These are phyloP conservation scores for Ceratocystis harringtonii DNA, from an alignment of 2,329 filamentous ascomycete species.

Conservation along the genomic window DNA sequence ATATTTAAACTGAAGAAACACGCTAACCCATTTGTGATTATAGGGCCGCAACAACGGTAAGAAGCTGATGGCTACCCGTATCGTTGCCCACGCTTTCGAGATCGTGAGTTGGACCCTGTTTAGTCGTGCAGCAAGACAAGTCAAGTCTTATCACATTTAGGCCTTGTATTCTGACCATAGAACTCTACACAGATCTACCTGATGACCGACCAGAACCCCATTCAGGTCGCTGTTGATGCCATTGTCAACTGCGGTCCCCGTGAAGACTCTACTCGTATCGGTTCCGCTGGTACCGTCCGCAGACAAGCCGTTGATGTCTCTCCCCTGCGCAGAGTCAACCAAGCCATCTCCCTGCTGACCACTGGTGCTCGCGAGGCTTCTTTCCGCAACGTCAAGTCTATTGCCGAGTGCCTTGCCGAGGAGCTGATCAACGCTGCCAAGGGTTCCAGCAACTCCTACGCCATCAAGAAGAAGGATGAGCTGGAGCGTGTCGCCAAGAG, in stretches of 20 bases:
- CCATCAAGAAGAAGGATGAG: constrained; percentile 99
- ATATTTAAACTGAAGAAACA: too few species aligned
- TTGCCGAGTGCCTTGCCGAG: constrained; percentile 98
- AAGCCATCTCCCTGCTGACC: constrained; percentile 97
- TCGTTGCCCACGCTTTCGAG: constrained; percentile 97
- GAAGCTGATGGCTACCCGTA: constrained; percentile 99
- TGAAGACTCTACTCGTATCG: constrained; percentile 99
- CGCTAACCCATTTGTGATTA: constrained; percentile 62
- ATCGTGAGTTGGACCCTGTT: constrained; percentile 55
- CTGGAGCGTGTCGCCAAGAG: constrained; percentile 99
- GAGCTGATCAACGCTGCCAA: constrained; percentile 99
- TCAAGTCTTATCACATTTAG: too few species aligned
- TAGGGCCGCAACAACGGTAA: constrained; percentile 99
- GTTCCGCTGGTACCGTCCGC: constrained; percentile 98
- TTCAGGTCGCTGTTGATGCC: constrained; percentile 97
- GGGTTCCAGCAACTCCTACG: constrained; percentile 99
- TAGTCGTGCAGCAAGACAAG: neutral
- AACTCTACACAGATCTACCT: constrained; percentile 67
- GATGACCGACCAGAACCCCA: constrained; percentile 99
- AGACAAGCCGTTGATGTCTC: constrained; percentile 99
- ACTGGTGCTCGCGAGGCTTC: constrained; percentile 96
- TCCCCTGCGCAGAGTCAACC: constrained; percentile 98
- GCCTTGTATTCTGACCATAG: constrained; percentile 22
- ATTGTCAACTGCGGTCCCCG: constrained; percentile 99
- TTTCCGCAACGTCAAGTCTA: constrained; percentile 99